These are phyloP conservation scores for Talaromyces sp. DNA, from an alignment of 2,329 filamentous ascomycete genomes.

Conservation along the genomic window DNA sequence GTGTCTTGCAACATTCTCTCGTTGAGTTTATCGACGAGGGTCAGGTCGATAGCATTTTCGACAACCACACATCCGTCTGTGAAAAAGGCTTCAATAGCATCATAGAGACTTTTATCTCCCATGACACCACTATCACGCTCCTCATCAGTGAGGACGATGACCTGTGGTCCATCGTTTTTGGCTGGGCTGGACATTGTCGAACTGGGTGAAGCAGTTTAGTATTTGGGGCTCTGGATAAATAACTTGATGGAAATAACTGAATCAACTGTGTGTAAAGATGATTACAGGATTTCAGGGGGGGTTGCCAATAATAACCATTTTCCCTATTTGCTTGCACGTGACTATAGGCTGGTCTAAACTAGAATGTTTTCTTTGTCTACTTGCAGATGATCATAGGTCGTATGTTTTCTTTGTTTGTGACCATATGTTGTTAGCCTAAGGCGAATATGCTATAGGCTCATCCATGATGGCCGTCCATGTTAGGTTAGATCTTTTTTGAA, in stretches of 20 bases:
- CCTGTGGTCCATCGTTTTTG: neutral
- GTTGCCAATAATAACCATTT: too few relatives aligned
- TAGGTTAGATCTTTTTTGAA: neutral
- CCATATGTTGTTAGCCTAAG: too few relatives aligned
- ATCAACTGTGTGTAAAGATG: too few relatives aligned
- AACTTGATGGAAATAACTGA: too few relatives aligned
- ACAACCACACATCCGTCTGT: slow-evolving; percentile 2
- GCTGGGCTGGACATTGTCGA: neutral
- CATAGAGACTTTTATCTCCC: slow-evolving; percentile 5
- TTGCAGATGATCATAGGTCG: too few relatives aligned
- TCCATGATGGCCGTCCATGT: neutral
- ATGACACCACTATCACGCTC: slow-evolving; percentile 5
- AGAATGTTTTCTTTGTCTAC: too few relatives aligned
- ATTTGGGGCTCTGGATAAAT: too few relatives aligned
- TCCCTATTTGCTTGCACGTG: too few relatives aligned
- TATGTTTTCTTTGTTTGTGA: too few relatives aligned
- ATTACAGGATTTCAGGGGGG: too few relatives aligned
- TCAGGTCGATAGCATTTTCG: slow-evolving; percentile 3
- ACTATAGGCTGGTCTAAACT: too few relatives aligned
- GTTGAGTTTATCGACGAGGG: slow-evolving; percentile 4
- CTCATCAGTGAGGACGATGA: neutral
- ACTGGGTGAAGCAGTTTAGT: too few relatives aligned
- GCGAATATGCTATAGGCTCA: neutral
- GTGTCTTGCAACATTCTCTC: slow-evolving; percentile 7
- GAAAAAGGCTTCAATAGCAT: slow-evolving; percentile 6